Conservation (phyloP, 768 basidiomycete genomes). For the Termitomyces bulborhizus region DNA sequence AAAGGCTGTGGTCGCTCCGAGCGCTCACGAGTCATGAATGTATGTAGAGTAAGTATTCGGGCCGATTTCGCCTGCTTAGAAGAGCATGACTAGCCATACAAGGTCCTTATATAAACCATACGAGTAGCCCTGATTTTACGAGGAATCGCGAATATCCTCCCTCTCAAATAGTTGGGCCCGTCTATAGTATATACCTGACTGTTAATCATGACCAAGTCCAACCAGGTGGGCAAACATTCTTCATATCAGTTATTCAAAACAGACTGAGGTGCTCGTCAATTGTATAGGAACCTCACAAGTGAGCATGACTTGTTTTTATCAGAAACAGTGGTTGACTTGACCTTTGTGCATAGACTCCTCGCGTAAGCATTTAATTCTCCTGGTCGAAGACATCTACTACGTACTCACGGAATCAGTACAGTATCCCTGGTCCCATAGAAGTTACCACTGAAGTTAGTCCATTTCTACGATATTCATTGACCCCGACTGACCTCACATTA, state of each 20-base stretch:
- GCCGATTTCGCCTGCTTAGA: background rate
- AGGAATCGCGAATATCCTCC: background rate
- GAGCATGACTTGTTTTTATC: background rate
- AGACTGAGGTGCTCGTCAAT: background rate
- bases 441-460: slow-evolving; percentile 26
- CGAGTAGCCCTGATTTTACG: background rate
- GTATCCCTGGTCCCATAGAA: slow-evolving; percentile 50
- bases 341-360: slow-evolving; percentile 9
- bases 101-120: too few relatives aligned
- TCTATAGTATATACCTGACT: background rate
- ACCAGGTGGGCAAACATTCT: slow-evolving; percentile 2
- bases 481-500: slow-evolving; percentile 12
- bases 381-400: background rate
- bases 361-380: slow-evolving; percentile 9
- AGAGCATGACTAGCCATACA: background rate
- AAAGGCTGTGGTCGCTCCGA: too few relatives aligned
- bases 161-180: background rate
- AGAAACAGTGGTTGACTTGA: background rate
- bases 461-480: background rate
- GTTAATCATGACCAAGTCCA: background rate
- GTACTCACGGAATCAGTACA: background rate
- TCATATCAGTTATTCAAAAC: background rate
- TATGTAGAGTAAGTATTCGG: background rate
- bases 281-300: slow-evolving; percentile 9
- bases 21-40: too few relatives aligned